phyloP scores from a whole-genome alignment of 768 basidiomycete species.

The Melanogaster broomeanus region DNA sequence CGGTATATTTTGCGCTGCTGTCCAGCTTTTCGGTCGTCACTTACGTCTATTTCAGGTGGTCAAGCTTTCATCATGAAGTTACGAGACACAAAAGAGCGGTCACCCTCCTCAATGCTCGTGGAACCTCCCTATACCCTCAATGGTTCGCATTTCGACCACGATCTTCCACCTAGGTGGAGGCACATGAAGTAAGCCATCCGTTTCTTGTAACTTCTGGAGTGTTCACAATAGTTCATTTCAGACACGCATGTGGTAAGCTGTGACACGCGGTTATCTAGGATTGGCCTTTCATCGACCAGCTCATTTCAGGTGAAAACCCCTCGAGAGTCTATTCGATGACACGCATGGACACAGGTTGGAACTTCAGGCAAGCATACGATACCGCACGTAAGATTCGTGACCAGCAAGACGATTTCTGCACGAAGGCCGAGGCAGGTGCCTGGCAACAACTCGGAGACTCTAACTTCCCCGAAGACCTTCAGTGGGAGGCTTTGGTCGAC shows the following conservation, averaged over 20 bases:
- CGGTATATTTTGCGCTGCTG: constrained; percentile 17
- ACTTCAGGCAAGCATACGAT: constrained; percentile 77
- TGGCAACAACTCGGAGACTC: constrained; percentile 38
- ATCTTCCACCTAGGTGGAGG: constrained; percentile 25
- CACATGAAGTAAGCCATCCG: constrained; percentile 26
- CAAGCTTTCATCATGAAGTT: constrained; percentile 55
- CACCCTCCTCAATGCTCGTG: constrained; percentile 47
- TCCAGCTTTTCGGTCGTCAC: neutral
- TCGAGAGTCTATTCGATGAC: constrained; percentile 43
- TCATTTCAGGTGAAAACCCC: constrained; percentile 33
- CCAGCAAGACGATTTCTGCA: constrained; percentile 73
- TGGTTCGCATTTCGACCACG: constrained; percentile 16
- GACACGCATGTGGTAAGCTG: constrained; percentile 44
- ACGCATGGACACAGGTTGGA: constrained; percentile 81
- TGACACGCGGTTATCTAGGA: neutral
- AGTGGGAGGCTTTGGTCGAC: constrained; percentile 81
- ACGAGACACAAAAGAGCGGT: constrained; percentile 47
- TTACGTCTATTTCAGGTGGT: constrained; percentile 36
- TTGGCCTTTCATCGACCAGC: neutral
- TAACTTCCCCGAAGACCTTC: constrained; percentile 57
- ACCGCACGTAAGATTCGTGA: constrained; percentile 68
- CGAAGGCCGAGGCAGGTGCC: constrained; percentile 50
- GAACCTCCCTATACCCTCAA: constrained; percentile 51
- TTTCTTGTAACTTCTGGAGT: neutral
- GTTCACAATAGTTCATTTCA: constrained; percentile 8